Evolutionary conservation across 495 filamentous ascomycete genomes (phyloP), one percentile per base, ranked within the genome.

Genomic region (Xylaria sp.): DNA sequence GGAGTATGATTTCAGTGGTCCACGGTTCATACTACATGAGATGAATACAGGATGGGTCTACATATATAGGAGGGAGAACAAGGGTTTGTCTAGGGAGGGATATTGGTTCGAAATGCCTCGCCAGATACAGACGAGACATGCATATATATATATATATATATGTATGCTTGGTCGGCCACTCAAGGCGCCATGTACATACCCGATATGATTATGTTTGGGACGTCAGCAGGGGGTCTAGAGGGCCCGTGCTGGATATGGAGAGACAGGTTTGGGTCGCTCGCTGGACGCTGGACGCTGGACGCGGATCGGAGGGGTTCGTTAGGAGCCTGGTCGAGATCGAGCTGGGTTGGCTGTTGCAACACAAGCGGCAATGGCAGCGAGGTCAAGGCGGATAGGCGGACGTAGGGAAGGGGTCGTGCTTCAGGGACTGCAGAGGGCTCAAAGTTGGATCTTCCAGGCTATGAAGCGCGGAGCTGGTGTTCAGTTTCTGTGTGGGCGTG

Each of bases 121-220:
- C 31, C 33, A 67, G 43, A 57, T 57, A 43, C 11, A 40, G 48
- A 55, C 64, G 17, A 57, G 64, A 67, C 50, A 66, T 40, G 44
- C 41, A 50, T 17, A 19, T 37, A 6, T 26, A 17, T 11, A 14
- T n/a, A n/a, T n/a, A n/a, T n/a, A n/a, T n/a, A 11, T n/a, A 37
- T 61, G 37, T 61, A 43, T 48, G 61, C 41, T 46, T 29, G 15
- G 40, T 29, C 57, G 37, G 37, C 5, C 41, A 11, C 41, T 41
- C 24, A 11, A 55, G 57, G n/a, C 40, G 11, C 40, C 5, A 53
- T 24, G 8, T 41, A 52, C 67, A 52, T 69, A 69, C 67, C 21
- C 33, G 4, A 31, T 35, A 37, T 61, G 55, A 44, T 44, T 68
- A 6, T 14, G 14, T 21, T n/a, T 8, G 17, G 19, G 31, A 33